Conservation (phyloP, 495 filamentous ascomycete species). For the Neurospora sp. region DNA sequence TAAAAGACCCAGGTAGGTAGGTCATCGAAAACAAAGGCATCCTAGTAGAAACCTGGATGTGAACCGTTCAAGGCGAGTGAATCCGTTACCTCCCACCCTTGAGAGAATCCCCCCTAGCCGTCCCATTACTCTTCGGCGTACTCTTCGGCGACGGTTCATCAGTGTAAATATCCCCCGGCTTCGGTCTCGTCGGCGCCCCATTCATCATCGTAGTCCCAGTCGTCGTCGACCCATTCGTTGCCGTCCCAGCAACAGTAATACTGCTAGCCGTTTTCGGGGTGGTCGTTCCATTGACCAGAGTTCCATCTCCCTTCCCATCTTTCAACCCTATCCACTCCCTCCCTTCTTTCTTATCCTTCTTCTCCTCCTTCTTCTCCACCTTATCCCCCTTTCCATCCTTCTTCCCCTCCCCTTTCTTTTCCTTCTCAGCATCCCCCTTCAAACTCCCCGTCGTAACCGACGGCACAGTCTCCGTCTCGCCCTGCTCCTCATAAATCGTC, state of each 20-base stretch:
- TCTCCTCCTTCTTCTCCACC: background rate
- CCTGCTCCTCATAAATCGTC: conserved; percentile 43
- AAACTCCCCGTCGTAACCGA: background rate
- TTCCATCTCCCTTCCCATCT: background rate
- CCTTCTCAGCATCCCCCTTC: background rate
- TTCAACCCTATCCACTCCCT: background rate
- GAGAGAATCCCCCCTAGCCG: background rate
- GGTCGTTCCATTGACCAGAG: background rate
- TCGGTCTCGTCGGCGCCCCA: background rate
- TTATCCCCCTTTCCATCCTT: background rate
- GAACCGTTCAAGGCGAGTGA: background rate
- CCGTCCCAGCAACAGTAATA: background rate
- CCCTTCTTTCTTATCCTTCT: background rate
- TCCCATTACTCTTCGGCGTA: background rate
- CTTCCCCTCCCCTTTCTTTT: background rate
- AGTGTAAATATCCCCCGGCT: background rate
- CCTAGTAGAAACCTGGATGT: background rate
- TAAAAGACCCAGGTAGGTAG: background rate
- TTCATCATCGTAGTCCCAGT: background rate
- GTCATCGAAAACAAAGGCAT: background rate
- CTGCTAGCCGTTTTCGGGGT: background rate
- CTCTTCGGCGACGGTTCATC: background rate
- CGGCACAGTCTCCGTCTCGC: conserved; percentile 28
- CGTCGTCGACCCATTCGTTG: background rate
- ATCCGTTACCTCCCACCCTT: background rate